A percentile compares a stretch with the other conserved stretches of the same genome.
Evolutionary conservation across 2,329 filamentous ascomycete species (phyloP).

Genomic region (Paramyrothecium sp.): DNA sequence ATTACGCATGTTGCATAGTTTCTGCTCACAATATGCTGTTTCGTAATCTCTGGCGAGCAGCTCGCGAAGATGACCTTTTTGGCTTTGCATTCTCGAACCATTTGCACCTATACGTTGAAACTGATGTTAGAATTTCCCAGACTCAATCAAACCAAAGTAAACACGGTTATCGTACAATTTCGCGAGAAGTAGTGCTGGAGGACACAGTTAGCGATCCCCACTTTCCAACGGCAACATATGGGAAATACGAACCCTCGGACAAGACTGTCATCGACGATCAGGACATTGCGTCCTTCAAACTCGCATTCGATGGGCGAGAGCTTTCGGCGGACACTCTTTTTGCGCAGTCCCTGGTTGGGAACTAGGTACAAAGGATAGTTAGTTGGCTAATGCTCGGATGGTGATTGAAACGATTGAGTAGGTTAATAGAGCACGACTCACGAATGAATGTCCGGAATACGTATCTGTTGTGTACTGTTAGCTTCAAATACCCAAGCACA

Average conservation of each 20-base stretch:
- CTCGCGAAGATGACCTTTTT: conserved; percentile 79
- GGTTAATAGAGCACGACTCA: too few relatives aligned
- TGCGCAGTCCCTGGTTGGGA: conserved; percentile 71
- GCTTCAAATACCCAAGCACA: too few relatives aligned
- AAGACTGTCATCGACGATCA: conserved; percentile 84
- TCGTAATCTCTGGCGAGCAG: conserved; percentile 76
- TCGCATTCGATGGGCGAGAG: conserved; percentile 79
- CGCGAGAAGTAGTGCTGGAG: conserved; percentile 63
- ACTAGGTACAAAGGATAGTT: conserved; percentile 13
- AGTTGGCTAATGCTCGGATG: not conserved
- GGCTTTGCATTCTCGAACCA: conserved; percentile 81
- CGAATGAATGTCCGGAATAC: conserved; percentile 76
- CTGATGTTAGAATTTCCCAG: too few relatives aligned
- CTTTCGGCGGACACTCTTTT: conserved; percentile 84
- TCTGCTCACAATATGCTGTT: conserved; percentile 74
- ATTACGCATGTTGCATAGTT: not conserved
- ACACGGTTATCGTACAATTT: too few relatives aligned
- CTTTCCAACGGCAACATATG: too few relatives aligned
- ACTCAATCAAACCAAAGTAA: too few relatives aligned
- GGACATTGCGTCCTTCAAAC: conserved; percentile 74
- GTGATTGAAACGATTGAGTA: conserved; percentile 34
- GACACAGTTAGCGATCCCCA: too few relatives aligned
- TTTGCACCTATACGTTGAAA: conserved; percentile 36
- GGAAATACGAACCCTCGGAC: too few relatives aligned
- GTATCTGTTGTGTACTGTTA: too few relatives aligned